Conservation (phyloP, 805 yeast species). For the Priceomyces carsonii region DNA sequence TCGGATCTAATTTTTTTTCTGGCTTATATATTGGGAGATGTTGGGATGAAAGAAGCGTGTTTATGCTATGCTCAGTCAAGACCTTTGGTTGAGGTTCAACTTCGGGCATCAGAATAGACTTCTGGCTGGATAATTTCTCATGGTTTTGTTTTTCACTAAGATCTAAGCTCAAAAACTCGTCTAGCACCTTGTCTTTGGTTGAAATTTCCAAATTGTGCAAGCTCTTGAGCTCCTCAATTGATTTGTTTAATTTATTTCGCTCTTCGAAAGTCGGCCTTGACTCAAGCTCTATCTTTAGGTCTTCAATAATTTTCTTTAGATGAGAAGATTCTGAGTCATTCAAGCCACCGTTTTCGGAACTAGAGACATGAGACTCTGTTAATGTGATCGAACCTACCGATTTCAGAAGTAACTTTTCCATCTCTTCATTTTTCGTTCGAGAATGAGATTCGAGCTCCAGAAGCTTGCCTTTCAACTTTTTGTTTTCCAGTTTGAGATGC, state of each 20-base stretch:
- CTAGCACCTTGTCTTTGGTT: slow-evolving; percentile 25
- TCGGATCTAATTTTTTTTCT: slow-evolving; percentile 53
- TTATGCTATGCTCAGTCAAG: not conserved
- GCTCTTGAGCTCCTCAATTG: slow-evolving; percentile 42
- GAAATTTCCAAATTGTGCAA: slow-evolving; percentile 36
- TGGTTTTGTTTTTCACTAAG: slow-evolving; percentile 22
- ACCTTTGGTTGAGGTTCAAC: not conserved
- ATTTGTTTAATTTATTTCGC: slow-evolving; percentile 42
- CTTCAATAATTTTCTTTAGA: slow-evolving; percentile 19
- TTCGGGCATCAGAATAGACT: slow-evolving; percentile 4
- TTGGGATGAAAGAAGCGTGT: not conserved
- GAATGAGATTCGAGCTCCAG: too few relatives aligned
- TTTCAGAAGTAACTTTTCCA: slow-evolving; percentile 2
- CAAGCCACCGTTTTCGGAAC: too few relatives aligned
- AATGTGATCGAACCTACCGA: slow-evolving; percentile 1
- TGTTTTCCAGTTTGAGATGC: too few relatives aligned
- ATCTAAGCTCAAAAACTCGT: slow-evolving; percentile 20
- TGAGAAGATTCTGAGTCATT: not conserved
- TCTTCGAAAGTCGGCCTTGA: slow-evolving; percentile 44
- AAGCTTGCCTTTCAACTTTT: too few relatives aligned
- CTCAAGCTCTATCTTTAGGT: slow-evolving; percentile 31
- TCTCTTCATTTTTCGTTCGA: slow-evolving; percentile 1
- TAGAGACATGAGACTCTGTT: too few relatives aligned
- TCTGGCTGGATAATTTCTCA: slow-evolving; percentile 11
- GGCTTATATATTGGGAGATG: slow-evolving; percentile 53